A percentile compares a stretch with the other conserved stretches of the same genome.
These are phyloP conservation scores for Hordeum marinum DNA, from an alignment of 176 grass and related monocot genomes.

Conservation along the genomic window DNA sequence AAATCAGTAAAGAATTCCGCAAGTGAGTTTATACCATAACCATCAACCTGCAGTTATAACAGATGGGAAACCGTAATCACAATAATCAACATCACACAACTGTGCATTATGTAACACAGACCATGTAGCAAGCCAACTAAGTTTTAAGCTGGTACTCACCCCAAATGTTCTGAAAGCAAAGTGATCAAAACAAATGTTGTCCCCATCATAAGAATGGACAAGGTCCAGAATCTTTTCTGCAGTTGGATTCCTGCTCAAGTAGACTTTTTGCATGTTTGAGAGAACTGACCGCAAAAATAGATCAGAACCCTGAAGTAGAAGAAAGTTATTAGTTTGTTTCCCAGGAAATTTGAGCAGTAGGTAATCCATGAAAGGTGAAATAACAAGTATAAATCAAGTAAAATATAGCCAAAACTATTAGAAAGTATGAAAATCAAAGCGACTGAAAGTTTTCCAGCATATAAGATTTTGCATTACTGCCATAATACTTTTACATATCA, in stretches of 20 bases:
- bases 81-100: background rate
- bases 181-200: constrained; percentile 86
- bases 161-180: constrained; percentile 97
- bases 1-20: constrained; percentile 83
- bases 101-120: background rate
- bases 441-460: background rate
- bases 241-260: constrained; percentile 79
- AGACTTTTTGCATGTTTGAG: constrained; percentile 84
- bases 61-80: constrained; percentile 3
- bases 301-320: constrained; percentile 68
- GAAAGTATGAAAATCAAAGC: background rate
- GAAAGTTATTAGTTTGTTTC: background rate
- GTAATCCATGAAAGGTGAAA: background rate
- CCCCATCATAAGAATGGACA: constrained; percentile 66
- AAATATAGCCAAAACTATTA: background rate
- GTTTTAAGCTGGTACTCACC: constrained; percentile 31
- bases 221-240: constrained; percentile 78
- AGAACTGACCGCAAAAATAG: constrained; percentile 67
- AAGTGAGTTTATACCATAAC: constrained; percentile 89
- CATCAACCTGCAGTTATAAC: constrained; percentile 64
- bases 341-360: background rate
- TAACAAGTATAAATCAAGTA: background rate
- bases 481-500: background rate
- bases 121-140: background rate
- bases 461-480: background rate